phyloP scores from a whole-genome alignment of 176 grass and related monocot genomes.

The Canna indica region DNA sequence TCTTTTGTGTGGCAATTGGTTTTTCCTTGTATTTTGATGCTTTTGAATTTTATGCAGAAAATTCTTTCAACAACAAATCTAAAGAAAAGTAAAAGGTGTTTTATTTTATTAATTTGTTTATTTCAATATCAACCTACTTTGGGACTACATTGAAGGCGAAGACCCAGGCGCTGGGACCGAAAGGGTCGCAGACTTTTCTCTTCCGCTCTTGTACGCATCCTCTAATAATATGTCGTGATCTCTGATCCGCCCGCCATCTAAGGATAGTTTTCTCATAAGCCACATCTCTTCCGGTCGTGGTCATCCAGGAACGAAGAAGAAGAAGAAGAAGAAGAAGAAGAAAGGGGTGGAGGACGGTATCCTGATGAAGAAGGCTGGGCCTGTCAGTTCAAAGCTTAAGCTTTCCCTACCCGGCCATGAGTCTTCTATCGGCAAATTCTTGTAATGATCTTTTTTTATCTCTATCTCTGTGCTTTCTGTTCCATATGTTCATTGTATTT shows the following conservation, averaged over 20 bases:
- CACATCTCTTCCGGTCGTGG: background rate
- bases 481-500: conserved; percentile 12
- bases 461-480: background rate
- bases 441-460: conserved; percentile 22
- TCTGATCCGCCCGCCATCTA: background rate
- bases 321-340: background rate
- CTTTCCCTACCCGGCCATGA: conserved; percentile 55
- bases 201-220: background rate
- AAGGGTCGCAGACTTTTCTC: background rate
- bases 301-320: background rate
- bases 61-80: no score
- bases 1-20: no score
- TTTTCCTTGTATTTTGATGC: no score
- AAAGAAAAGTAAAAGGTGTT: no score
- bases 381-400: conserved; percentile 11
- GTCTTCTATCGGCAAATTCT: conserved; percentile 57
- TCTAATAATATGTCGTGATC: background rate
- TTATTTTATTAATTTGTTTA: no score
- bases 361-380: background rate
- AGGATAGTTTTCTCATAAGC: background rate
- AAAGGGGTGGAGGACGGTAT: background rate
- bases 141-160: background rate
- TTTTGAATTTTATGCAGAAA: no score
- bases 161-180: background rate
- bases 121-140: no score